These are phyloP conservation scores for Irpex sp. DNA, from an alignment of 1,284 basidiomycete genomes.

Conservation along the genomic window DNA sequence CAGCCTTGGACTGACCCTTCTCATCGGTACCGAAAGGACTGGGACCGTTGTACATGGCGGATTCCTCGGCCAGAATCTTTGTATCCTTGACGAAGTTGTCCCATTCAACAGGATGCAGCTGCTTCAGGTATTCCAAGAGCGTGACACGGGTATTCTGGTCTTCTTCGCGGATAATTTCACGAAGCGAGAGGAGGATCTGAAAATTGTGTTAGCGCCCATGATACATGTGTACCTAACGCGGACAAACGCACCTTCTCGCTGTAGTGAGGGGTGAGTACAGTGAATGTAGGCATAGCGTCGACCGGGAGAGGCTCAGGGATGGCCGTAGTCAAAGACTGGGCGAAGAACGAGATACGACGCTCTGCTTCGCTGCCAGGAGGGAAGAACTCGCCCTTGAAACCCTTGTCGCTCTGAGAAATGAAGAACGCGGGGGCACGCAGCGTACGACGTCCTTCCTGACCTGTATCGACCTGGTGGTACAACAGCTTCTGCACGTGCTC, in stretches of 20 bases:
- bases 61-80: slow-evolving; percentile 97
- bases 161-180: slow-evolving; percentile 96
- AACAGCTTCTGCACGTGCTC: slow-evolving; percentile 93
- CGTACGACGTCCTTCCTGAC: slow-evolving; percentile 80
- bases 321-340: slow-evolving; percentile 87
- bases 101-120: slow-evolving; percentile 98
- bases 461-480: slow-evolving; percentile 90
- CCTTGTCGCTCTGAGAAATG: slow-evolving; percentile 85
- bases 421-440: slow-evolving; percentile 93
- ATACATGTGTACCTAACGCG: neutral
- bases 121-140: slow-evolving; percentile 94
- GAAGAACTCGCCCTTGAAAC: slow-evolving; percentile 89
- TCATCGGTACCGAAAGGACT: slow-evolving; percentile 84
- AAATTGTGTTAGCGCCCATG: neutral
- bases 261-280: slow-evolving; percentile 93
- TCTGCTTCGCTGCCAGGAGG: slow-evolving; percentile 89
- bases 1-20: slow-evolving; percentile 81
- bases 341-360: slow-evolving; percentile 94
- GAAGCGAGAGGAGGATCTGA: slow-evolving; percentile 84
- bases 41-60: slow-evolving; percentile 78
- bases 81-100: slow-evolving; percentile 99
- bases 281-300: slow-evolving; percentile 97
- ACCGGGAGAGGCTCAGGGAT: slow-evolving; percentile 89
- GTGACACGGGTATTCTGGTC: slow-evolving; percentile 95
- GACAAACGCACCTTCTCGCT: slow-evolving; percentile 75